phyloP scores from a whole-genome alignment of 148 eudicot genomes.

The Amaranthus cruentus region DNA sequence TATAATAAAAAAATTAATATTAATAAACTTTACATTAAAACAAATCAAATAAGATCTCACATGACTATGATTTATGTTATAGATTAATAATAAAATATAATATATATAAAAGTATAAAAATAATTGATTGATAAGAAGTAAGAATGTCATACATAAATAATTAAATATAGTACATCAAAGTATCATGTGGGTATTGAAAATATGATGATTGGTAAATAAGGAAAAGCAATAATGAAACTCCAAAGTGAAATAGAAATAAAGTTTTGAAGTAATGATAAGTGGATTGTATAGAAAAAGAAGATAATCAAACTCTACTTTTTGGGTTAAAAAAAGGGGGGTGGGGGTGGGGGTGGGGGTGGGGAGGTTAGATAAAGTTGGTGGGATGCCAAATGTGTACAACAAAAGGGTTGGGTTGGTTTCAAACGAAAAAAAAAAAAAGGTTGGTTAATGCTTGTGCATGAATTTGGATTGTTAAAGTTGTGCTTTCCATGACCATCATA shows the following conservation, averaged over 20 bases:
- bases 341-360: background rate
- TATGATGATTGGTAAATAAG: constrained; percentile 19
- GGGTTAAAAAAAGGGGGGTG: no score
- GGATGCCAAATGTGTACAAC: constrained; percentile 18
- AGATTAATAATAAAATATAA: no score
- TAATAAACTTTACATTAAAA: no score
- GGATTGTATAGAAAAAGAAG: constrained; percentile 6
- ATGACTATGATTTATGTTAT: no score
- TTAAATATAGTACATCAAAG: no score
- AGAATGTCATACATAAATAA: no score
- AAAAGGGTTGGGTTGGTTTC: constrained; percentile 14
- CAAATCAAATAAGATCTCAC: no score
- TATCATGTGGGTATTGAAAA: no score
- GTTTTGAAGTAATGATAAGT: constrained; percentile 19
- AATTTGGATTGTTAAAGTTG: constrained; percentile 34
- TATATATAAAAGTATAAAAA: no score
- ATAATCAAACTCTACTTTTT: constrained; percentile 22
- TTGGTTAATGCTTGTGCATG: constrained; percentile 31
- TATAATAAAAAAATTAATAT: no score
- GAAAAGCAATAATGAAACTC: constrained; percentile 27
- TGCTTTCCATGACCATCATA: constrained; percentile 40
- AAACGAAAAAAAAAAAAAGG: constrained; percentile 7
- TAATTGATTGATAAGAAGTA: no score
- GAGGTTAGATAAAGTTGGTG: constrained; percentile 28
- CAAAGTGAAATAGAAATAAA: constrained; percentile 21